Evolutionary conservation across 176 grass and related monocot genomes (phyloP).

Genomic region (Musa acuminata): DNA sequence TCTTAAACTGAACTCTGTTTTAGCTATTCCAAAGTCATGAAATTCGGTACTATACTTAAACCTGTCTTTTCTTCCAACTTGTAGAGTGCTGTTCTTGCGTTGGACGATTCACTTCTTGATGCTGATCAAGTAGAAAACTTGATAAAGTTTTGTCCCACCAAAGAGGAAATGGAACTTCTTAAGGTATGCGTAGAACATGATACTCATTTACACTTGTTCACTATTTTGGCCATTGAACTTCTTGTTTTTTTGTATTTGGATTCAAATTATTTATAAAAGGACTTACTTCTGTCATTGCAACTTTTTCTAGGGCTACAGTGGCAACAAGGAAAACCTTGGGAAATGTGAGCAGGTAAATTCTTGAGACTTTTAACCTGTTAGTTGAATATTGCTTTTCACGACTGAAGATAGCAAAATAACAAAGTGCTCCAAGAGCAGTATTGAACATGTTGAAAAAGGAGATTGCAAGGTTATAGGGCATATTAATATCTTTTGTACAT

Average conservation of each 20-base stretch:
- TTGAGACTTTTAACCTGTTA: slow-evolving; percentile 10
- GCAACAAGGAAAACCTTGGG: slow-evolving; percentile 77
- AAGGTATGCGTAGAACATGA: slow-evolving; percentile 48
- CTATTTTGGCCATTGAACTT: slow-evolving; percentile 19
- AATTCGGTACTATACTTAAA: not conserved
- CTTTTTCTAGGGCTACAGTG: slow-evolving; percentile 52
- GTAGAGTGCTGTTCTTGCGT: slow-evolving; percentile 73
- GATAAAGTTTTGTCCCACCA: slow-evolving; percentile 96
- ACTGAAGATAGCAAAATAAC: slow-evolving; percentile 9
- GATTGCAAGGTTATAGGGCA: not conserved
- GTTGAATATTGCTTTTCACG: not conserved
- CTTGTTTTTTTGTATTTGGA: slow-evolving; percentile 23
- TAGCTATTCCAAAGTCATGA: not conserved
- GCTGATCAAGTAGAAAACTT: slow-evolving; percentile 88
- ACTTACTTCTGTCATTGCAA: slow-evolving; percentile 25
- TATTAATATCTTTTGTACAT: not conserved
- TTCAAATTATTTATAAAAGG: not conserved
- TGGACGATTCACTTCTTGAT: slow-evolving; percentile 90
- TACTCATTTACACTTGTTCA: slow-evolving; percentile 4
- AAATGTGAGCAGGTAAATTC: slow-evolving; percentile 87
- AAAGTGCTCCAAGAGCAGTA: no score
- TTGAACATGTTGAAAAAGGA: not conserved
- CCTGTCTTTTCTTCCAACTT: slow-evolving; percentile 15
- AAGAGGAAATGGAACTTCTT: slow-evolving; percentile 95
- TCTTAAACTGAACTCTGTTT: not conserved